Base-by-base conservation (phyloP, 164 flowering plant species). In the grape (Vitis vinifera) region DNA sequence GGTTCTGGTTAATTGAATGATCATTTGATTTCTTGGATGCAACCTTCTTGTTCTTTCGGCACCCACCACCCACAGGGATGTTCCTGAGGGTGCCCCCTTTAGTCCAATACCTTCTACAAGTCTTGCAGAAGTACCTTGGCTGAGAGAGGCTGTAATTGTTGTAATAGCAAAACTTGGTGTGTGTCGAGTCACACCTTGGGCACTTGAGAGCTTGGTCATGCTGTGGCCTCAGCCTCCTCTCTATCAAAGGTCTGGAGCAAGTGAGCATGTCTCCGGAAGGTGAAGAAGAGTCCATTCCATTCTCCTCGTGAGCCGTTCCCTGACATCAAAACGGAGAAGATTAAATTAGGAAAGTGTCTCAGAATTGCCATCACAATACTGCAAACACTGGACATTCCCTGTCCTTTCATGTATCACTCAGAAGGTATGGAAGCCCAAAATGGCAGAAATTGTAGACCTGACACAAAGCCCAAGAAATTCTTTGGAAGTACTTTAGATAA, bases 111-210 rank as follows among this genome's bases (percentile, higher is more conserved):
- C 95, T 77, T 67, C 95, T 69, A 67, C 95, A 90, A 9, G 95
- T 84, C 82, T 87, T 90, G 88, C 95, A 90, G 67, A 90, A 90
- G 83, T 90, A 90, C 57, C 95, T 76, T 11, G 95, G 95, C 75
- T 90, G 95, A 55, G 95, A 85, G 66, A 88, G 91, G 79, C 95
- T 90, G 75, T 90, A 90, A 58, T 90, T 90, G 86, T 90, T 90
- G 85, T 90, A 90, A 87, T 90, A 90, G 75, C 95, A 90, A 55
- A 90, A 90, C 73, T 90, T 90, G 75, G 92, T 90, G 83, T 88
- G 88, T 5, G 92, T 79, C 3, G 95, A 90, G 51, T 90, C 95
- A 67, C 95, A 90, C 63, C 95, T 74, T 0, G 95, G 95, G 63
- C 95, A 90, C 59, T 87, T 89, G 64, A 84, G 84, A 10, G 88